phyloP scores from a whole-genome alignment of 371 early-diverging fungal species.

The Apophysomyces variabilis region DNA sequence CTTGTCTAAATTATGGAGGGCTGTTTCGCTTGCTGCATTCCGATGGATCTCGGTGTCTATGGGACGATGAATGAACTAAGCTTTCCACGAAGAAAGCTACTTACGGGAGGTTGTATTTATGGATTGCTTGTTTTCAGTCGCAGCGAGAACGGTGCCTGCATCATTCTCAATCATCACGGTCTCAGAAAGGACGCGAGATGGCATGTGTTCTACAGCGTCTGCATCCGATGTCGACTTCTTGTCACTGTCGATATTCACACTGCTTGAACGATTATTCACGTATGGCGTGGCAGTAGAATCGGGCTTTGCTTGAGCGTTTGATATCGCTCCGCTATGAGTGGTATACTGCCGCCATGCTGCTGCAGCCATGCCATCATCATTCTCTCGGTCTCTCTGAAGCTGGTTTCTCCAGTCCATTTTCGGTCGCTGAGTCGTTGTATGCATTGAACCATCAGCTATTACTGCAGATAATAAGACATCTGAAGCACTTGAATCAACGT shows the following conservation, averaged over 20 bases:
- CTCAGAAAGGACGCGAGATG: no score
- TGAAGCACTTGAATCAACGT: not conserved
- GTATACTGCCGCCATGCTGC: slow-evolving; percentile 1
- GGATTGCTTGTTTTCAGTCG: no score
- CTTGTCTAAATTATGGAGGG: no score
- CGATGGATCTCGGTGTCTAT: no score
- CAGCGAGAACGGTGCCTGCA: no score
- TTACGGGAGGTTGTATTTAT: no score
- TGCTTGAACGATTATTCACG: not conserved
- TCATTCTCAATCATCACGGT: no score
- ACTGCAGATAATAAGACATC: not conserved
- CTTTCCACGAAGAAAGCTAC: no score
- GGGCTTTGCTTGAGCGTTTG: not conserved
- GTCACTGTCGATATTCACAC: no score
- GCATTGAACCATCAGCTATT: not conserved
- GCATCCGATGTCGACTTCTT: no score
- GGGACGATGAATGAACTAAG: no score
- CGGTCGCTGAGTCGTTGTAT: not conserved
- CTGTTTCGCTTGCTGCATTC: not conserved
- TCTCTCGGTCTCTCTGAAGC: not conserved
- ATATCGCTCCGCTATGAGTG: not conserved
- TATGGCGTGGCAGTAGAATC: not conserved
- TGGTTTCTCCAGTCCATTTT: not conserved
- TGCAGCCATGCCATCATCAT: not conserved
- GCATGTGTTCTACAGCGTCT: no score